phyloP scores from a whole-genome alignment of 768 basidiomycete genomes.

The Auriscalpium orientale region DNA sequence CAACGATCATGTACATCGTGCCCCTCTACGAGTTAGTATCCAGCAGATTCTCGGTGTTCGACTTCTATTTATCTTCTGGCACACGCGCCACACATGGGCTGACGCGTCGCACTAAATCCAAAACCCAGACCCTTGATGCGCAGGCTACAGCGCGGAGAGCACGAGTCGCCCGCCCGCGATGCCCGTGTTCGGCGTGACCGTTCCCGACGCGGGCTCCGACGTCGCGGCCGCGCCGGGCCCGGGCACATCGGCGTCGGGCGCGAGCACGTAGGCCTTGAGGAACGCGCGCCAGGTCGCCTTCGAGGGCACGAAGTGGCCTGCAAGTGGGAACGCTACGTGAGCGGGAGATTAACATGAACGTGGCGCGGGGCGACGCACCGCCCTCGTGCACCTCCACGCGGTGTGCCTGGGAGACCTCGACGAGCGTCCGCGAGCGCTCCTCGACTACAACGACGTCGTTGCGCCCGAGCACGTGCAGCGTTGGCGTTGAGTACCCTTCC shows the following conservation, averaged over 20 bases:
- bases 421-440: conserved; percentile 54
- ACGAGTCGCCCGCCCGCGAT: not conserved
- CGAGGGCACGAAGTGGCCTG: conserved; percentile 81
- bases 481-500: conserved; percentile 55
- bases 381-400: conserved; percentile 75
- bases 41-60: too few species aligned
- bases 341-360: not conserved
- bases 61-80: too few species aligned
- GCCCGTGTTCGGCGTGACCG: conserved; percentile 31
- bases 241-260: conserved; percentile 39
- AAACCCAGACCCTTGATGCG: not conserved
- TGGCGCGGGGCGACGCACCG: conserved; percentile 39
- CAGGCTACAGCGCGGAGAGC: not conserved
- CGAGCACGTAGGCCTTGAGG: conserved; percentile 54
- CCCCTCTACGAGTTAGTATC: too few species aligned
- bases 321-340: not conserved
- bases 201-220: conserved; percentile 38
- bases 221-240: conserved; percentile 31
- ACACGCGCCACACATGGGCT: too few species aligned
- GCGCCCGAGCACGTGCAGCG: conserved; percentile 70
- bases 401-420: conserved; percentile 45
- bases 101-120: too few species aligned
- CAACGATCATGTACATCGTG: too few species aligned
- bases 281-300: conserved; percentile 73
- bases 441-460: conserved; percentile 68